Conservation (phyloP, 1,284 basidiomycete genomes). For the Lentinula novae-zelandiae region DNA sequence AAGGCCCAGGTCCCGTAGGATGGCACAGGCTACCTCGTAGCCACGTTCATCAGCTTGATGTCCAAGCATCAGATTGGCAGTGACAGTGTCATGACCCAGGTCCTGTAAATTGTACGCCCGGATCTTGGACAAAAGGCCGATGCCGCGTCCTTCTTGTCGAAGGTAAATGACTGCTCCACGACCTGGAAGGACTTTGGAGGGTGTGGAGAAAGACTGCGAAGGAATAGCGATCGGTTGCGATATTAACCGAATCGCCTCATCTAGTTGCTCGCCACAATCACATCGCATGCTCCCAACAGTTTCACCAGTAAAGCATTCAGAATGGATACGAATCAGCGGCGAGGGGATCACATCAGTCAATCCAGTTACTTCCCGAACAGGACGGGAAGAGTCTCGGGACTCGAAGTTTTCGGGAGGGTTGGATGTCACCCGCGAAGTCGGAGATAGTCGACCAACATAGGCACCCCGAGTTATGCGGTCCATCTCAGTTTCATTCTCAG, state of each 20-base stretch:
- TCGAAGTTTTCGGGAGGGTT: slow-evolving; percentile 31
- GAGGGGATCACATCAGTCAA: slow-evolving; percentile 45
- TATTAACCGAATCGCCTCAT: slow-evolving; percentile 93
- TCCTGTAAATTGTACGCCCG: slow-evolving; percentile 99
- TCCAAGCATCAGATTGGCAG: slow-evolving; percentile 94
- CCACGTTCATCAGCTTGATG: slow-evolving; percentile 92
- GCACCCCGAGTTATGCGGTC: slow-evolving; percentile 94
- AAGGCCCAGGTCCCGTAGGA: slow-evolving; percentile 85
- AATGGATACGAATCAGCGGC: slow-evolving; percentile 94
- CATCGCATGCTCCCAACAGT: slow-evolving; percentile 98
- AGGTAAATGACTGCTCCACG: slow-evolving; percentile 97
- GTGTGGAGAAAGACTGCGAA: slow-evolving; percentile 26
- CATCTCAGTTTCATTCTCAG: slow-evolving; percentile 84
- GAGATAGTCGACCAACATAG: slow-evolving; percentile 81
- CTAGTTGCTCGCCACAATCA: slow-evolving; percentile 98
- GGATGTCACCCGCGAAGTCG: slow-evolving; percentile 53
- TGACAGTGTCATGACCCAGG: slow-evolving; percentile 96
- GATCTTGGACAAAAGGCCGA: slow-evolving; percentile 94
- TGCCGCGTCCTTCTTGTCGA: slow-evolving; percentile 98
- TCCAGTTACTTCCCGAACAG: not conserved
- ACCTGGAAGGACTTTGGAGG: slow-evolving; percentile 55
- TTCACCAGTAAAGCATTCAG: slow-evolving; percentile 98
- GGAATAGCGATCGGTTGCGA: slow-evolving; percentile 64
- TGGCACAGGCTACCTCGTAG: slow-evolving; percentile 90
- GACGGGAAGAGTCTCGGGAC: not conserved